These are phyloP conservation scores for Corylus heterophylla DNA, from an alignment of 306 rosid genomes.

Conservation along the genomic window DNA sequence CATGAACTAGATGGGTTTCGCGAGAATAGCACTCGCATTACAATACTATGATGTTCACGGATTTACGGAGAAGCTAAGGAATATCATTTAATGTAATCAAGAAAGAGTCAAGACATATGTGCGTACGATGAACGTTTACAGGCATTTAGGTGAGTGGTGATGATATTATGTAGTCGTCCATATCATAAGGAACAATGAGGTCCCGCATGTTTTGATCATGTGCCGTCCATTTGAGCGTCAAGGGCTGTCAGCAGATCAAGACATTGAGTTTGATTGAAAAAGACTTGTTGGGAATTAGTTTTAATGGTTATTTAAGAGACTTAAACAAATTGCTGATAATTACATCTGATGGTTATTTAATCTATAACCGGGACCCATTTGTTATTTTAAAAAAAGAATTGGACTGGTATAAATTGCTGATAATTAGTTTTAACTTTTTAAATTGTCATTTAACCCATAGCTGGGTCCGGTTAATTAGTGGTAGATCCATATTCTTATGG, in stretches of 20 bases:
- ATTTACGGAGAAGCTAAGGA: slow-evolving; percentile 56
- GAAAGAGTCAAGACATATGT: slow-evolving; percentile 51
- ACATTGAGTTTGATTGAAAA: neutral
- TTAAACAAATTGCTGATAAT: neutral
- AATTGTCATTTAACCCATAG: too few relatives aligned
- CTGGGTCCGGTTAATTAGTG: too few relatives aligned
- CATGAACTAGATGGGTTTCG: neutral
- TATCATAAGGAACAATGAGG: neutral
- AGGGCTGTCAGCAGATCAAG: neutral
- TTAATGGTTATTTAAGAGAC: neutral
- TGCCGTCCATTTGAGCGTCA: neutral
- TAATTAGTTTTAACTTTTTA: too few relatives aligned
- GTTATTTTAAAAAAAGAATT: neutral
- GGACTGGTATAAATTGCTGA: too few relatives aligned
- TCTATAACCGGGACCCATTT: neutral
- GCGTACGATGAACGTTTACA: slow-evolving; percentile 12
- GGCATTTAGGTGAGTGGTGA: neutral
- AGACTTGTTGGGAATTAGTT: neutral
- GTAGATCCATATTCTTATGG: too few relatives aligned
- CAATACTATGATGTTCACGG: slow-evolving; percentile 16
- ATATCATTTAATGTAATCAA: slow-evolving; percentile 25
- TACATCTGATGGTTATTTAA: neutral
- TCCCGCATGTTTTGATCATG: neutral
- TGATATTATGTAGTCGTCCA: neutral
- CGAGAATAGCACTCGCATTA: neutral